These are phyloP conservation scores for Polyporus tsugae DNA, from an alignment of 1,284 basidiomycete genomes.

Conservation along the genomic window DNA sequence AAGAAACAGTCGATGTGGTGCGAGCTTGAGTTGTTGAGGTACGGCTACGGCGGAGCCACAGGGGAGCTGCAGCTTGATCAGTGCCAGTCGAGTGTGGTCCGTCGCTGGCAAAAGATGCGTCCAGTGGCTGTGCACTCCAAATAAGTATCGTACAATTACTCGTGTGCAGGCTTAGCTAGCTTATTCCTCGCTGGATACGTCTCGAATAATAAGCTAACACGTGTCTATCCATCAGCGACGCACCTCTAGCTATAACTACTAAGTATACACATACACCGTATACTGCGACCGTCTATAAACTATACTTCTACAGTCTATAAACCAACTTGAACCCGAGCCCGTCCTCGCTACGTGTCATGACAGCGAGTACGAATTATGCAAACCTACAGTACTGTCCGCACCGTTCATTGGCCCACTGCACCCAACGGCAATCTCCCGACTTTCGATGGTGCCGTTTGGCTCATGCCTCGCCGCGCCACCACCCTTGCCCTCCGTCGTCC, in stretches of 20 bases:
- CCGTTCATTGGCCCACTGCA: constrained; percentile 58
- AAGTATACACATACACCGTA: neutral
- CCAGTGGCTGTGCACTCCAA: neutral
- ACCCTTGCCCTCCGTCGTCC: constrained; percentile 49
- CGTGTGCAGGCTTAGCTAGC: no score
- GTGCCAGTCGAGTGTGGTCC: neutral
- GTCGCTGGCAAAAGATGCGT: neutral
- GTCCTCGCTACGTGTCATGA: constrained; percentile 5
- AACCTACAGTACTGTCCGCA: constrained; percentile 77
- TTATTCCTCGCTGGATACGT: neutral
- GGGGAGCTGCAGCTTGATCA: neutral
- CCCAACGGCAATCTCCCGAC: constrained; percentile 41
- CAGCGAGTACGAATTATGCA: constrained; percentile 63
- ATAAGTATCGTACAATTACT: no score
- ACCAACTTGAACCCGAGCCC: neutral
- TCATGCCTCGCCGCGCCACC: constrained; percentile 40
- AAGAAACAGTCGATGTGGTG: neutral
- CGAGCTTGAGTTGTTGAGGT: neutral
- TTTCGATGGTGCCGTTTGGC: constrained; percentile 30
- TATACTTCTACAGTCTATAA: neutral
- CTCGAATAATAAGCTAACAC: neutral
- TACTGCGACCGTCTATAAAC: constrained; percentile 5
- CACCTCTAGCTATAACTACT: neutral
- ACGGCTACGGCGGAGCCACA: neutral
- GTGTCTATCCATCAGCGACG: neutral